Base-by-base conservation (phyloP, 352 stramenopile genomes). In the Globisporangium polare region DNA sequence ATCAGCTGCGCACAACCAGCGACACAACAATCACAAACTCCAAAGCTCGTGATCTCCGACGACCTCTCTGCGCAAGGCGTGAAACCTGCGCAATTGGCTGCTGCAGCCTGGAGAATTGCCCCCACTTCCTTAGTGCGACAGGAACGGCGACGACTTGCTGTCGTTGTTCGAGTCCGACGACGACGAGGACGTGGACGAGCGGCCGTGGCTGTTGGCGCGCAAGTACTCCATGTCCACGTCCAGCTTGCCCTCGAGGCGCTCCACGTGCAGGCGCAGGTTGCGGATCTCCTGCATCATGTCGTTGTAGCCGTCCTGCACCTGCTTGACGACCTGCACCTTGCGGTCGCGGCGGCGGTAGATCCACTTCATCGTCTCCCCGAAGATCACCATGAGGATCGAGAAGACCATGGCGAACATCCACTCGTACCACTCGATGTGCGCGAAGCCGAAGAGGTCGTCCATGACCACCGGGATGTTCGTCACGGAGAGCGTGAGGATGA, bases 331-430 rank as follows among this genome's bases (percentile, higher is more conserved):
- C 39, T 66, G 27, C 33, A 75, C 77, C 61, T 72, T 69, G 52
- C 77, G 74, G 37, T 91, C 82, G n/a, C 78, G 72, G 45, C 71
- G 66, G 41, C 82, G 82, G 70, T 88, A 91, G 8, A 68, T 22
- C 29, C 60, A 77, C 66, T 91, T 91, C n/a, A 91, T 65, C 35
- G 69, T 86, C 72, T 91, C 82, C 20, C 82, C 79, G 29, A 88
- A 84, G 35, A 64, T 62, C 8, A 89, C 76, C 82, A 91, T 91
- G 41, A 81, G 33, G n/a, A 91, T 26, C 22, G 82, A 73, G 27
- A 88, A 85, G 27, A 76, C 60, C 60, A 90, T 88, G 33, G 82
- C 73, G 67, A 90, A 85, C 56, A 89, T 70, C 79, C 79, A 89
- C 66, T 90, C 73, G 67, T 80, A 87, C 79, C 79, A 90, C 68